phyloP scores from a whole-genome alignment of 495 filamentous ascomycete species.

The Lichenothelia convexa region DNA sequence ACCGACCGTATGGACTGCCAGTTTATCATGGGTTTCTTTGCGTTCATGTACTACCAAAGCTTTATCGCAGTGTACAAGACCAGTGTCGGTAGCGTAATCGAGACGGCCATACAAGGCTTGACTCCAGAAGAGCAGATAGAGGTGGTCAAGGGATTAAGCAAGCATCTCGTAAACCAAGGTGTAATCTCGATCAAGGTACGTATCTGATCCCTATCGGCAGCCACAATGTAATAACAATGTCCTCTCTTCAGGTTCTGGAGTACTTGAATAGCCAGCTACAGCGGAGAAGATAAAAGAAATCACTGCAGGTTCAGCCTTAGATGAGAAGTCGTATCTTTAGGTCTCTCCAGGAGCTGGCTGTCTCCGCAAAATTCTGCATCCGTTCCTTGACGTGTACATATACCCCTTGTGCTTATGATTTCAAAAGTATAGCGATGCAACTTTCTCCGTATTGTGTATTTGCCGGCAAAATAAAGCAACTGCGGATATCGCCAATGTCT shows the following conservation, averaged over 20 bases:
- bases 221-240: not conserved
- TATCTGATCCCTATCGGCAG: not conserved
- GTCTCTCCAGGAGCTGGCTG: no score
- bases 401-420: no score
- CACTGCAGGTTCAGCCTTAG: no score
- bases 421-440: no score
- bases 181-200: conserved; percentile 39
- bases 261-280: conserved; percentile 1
- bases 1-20: conserved; percentile 99
- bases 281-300: conserved; percentile 1
- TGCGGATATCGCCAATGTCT: no score
- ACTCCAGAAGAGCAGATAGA: conserved; percentile 73
- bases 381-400: no score
- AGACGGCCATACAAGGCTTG: conserved; percentile 71
- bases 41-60: conserved; percentile 95
- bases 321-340: no score
- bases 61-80: conserved; percentile 81
- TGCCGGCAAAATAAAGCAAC: no score
- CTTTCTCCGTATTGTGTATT: no score
- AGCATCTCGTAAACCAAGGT: conserved; percentile 77
- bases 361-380: no score
- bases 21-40: conserved; percentile 99
- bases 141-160: conserved; percentile 63
- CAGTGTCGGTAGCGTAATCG: conserved; percentile 68
- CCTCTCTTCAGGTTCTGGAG: not conserved